phyloP scores from a whole-genome alignment of 495 filamentous ascomycete species.

The Rostrohypoxylon terebratum region DNA sequence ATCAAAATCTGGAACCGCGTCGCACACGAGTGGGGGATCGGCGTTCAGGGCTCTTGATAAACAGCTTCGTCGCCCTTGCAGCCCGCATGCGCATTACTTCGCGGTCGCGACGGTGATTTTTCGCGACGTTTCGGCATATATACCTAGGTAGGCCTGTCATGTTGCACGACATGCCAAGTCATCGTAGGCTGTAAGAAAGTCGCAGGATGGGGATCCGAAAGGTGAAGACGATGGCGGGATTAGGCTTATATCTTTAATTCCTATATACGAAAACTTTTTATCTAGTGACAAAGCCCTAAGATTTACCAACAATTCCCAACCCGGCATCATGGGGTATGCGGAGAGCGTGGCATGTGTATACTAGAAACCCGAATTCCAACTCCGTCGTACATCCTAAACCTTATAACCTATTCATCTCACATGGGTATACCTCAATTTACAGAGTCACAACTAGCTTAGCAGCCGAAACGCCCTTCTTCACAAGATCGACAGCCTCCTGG shows the following conservation, averaged over 20 bases:
- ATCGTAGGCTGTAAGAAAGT: slow-evolving; percentile 1
- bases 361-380: slow-evolving; percentile 11
- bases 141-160: neutral
- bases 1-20: neutral
- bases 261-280: slow-evolving; percentile 10
- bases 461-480: slow-evolving; percentile 57
- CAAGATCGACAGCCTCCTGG: slow-evolving; percentile 36
- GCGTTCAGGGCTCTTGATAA: neutral
- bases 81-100: slow-evolving; percentile 2
- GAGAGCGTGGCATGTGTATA: slow-evolving; percentile 18
- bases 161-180: slow-evolving; percentile 8
- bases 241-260: slow-evolving; percentile 7
- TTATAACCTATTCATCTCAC: neutral
- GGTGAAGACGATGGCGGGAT: neutral
- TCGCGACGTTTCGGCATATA: slow-evolving; percentile 1
- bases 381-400: neutral
- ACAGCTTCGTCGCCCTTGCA: neutral
- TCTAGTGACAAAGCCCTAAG: neutral
- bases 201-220: neutral
- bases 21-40: neutral
- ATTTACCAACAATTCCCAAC: neutral
- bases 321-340: neutral
- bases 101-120: slow-evolving; percentile 2
- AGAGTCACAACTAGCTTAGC: slow-evolving; percentile 56
- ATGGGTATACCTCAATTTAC: slow-evolving; percentile 20